Percentiles rank a stretch among this genome's conserved stretches.
Conservation (phyloP, 805 yeast species). For the Saturnispora galanensis region DNA sequence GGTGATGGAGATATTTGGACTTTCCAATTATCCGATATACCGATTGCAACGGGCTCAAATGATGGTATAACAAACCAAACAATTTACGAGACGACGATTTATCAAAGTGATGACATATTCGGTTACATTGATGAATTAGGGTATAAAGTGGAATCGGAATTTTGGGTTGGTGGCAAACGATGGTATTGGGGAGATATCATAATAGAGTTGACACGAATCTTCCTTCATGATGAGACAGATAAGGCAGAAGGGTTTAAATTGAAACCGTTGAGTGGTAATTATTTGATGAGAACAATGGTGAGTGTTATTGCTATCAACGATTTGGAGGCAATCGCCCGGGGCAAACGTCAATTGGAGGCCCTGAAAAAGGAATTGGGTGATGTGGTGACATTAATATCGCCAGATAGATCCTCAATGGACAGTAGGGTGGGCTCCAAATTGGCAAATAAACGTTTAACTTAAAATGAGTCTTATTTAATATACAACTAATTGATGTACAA, state of each 20-base stretch:
- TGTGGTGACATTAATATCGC: constrained; percentile 56
- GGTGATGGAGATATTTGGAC: constrained; percentile 37
- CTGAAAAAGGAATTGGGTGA: constrained; percentile 61
- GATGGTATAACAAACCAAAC: constrained; percentile 56
- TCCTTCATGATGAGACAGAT: constrained; percentile 22
- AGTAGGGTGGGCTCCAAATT: constrained; percentile 43
- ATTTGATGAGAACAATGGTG: constrained; percentile 53
- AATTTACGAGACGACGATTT: constrained; percentile 50
- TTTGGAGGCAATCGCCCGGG: constrained; percentile 57
- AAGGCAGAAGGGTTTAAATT: neutral
- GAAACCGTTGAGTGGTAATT: constrained; percentile 10
- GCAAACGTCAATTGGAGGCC: constrained; percentile 50
- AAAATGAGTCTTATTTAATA: constrained; percentile 2
- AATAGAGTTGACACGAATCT: constrained; percentile 47
- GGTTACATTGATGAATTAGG: constrained; percentile 55
- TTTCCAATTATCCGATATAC: constrained; percentile 59
- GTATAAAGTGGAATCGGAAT: constrained; percentile 53
- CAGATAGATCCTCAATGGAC: constrained; percentile 77
- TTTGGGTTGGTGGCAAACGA: constrained; percentile 50
- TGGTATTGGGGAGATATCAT: constrained; percentile 53
- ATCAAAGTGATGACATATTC: constrained; percentile 37
- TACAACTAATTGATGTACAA: neutral
- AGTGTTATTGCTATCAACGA: constrained; percentile 67
- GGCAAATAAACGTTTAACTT: neutral
- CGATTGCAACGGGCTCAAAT: constrained; percentile 41